phyloP scores from a whole-genome alignment of 805 yeast species.

The Zygotorulaspora chibaensis region DNA sequence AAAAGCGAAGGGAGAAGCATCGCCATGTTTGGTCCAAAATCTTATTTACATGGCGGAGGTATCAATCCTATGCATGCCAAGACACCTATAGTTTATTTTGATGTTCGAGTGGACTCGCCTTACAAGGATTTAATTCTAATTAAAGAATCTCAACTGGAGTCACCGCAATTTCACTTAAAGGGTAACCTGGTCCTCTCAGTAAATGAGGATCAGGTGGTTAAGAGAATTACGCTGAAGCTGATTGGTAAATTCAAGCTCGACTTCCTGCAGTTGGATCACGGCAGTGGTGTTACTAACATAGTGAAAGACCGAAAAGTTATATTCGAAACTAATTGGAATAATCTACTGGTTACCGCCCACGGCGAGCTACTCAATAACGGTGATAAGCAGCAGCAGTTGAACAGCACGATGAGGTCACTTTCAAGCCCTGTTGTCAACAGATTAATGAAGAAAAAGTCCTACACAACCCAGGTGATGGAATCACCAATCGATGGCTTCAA shows the following conservation, averaged over 20 bases:
- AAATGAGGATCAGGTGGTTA: constrained; percentile 61
- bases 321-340: constrained; percentile 74
- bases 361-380: constrained; percentile 29
- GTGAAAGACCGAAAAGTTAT: constrained; percentile 52
- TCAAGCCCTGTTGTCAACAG: constrained; percentile 16
- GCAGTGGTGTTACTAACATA: constrained; percentile 35
- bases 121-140: constrained; percentile 64
- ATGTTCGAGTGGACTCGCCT: constrained; percentile 35
- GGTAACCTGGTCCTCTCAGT: constrained; percentile 74
- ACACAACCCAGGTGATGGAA: constrained; percentile 19
- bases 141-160: constrained; percentile 71
- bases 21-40: constrained; percentile 8
- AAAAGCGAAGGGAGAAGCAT: background rate
- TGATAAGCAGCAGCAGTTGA: constrained; percentile 3
- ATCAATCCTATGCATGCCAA: constrained; percentile 1
- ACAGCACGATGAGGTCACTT: constrained; percentile 8
- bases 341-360: constrained; percentile 36
- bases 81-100: constrained; percentile 27
- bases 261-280: constrained; percentile 42
- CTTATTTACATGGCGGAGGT: constrained; percentile 2
- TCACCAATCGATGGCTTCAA: constrained; percentile 29
- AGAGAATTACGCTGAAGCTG: constrained; percentile 55
- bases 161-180: constrained; percentile 65
- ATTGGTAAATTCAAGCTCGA: constrained; percentile 62
- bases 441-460: constrained; percentile 11